Evolutionary conservation across 2,329 filamentous ascomycete genomes (phyloP).

Genomic region (Colletotrichum lentis): DNA sequence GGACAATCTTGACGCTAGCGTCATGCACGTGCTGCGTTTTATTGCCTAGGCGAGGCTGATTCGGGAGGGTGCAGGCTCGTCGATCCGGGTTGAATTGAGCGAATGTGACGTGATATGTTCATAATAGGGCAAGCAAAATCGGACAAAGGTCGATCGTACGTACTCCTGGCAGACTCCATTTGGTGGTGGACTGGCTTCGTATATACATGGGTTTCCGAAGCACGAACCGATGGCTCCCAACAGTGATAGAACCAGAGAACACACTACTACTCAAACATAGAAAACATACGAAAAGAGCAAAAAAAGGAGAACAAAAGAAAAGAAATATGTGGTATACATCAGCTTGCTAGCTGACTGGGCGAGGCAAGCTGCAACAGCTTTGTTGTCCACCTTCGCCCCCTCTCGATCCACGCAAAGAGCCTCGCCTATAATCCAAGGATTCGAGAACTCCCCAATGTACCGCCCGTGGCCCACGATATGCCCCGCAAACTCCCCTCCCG

Average conservation of each 20-base stretch:
- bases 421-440: slow-evolving; percentile 8
- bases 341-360: slow-evolving; percentile 4
- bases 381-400: slow-evolving; percentile 5
- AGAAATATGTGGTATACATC: slow-evolving; percentile 26
- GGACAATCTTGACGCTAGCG: slow-evolving; percentile 24
- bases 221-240: neutral
- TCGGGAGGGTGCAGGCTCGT: neutral
- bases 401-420: slow-evolving; percentile 11
- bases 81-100: too few relatives aligned
- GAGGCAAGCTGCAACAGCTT: slow-evolving; percentile 4
- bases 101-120: too few relatives aligned
- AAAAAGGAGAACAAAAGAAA: neutral
- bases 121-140: neutral
- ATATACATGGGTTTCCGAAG: neutral
- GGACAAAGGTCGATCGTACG: neutral
- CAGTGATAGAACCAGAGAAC: slow-evolving; percentile 1
- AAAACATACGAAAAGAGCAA: slow-evolving; percentile 1
- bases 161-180: neutral
- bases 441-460: neutral
- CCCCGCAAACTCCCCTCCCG: slow-evolving; percentile 24
- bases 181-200: neutral
- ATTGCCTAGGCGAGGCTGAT: slow-evolving; percentile 37
- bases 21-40: slow-evolving; percentile 21
- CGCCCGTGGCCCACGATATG: slow-evolving; percentile 8
- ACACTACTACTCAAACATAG: slow-evolving; percentile 30